Base-by-base conservation (phyloP, 2,329 filamentous ascomycete species). In the Hawksworthiomyces lignivorus region DNA sequence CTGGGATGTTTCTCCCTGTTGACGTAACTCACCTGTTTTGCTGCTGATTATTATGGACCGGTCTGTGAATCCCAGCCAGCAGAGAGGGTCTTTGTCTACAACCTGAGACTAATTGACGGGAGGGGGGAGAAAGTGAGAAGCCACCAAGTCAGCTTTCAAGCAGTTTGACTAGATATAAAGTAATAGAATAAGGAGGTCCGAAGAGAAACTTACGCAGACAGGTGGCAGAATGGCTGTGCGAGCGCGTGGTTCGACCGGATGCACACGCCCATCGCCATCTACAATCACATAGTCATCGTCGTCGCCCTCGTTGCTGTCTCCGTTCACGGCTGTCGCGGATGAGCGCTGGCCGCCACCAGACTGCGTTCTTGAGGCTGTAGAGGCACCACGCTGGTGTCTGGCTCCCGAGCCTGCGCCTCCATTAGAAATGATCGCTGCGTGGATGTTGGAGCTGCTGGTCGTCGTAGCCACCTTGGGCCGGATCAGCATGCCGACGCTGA, bases 401-500 rank as follows among this genome's bases (percentile, higher is more conserved):
- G n/a, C n/a, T n/a, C n/a, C n/a, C n/a, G n/a, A n/a, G n/a, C n/a
- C n/a, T n/a, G n/a, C n/a, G n/a, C n/a, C n/a, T n/a, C n/a, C n/a
- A n/a, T n/a, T n/a, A n/a, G n/a, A n/a, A 9, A 34, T 21, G 3
- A 41, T 17, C 1, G 41, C 37, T n/a, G 39, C 10, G 17, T 42
- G 36, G 39, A 36, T 20, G 42, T 29, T 33, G 21, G 29, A 39
- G 36, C 38, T 39, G 34, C 36, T 43, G 30, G 12, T 41, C 75
- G 84, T 56, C 67, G 88, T 84, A 24, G 53, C 55, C 52, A 78
- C 82, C 64, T 90, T 90, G 17, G 92, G 90, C 46, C 89, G 77
- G 62, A 94, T 86, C 54, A 98, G 72, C 90, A 97, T 97, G 53
- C 88, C 88, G 31, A 95, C 87, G 51, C 83, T 95, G 60, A 98